Percentiles rank a stretch among this genome's conserved stretches.
These are phyloP conservation scores for Penicillium sp. DNA, from an alignment of 2,329 filamentous ascomycete genomes.

Conservation along the genomic window DNA sequence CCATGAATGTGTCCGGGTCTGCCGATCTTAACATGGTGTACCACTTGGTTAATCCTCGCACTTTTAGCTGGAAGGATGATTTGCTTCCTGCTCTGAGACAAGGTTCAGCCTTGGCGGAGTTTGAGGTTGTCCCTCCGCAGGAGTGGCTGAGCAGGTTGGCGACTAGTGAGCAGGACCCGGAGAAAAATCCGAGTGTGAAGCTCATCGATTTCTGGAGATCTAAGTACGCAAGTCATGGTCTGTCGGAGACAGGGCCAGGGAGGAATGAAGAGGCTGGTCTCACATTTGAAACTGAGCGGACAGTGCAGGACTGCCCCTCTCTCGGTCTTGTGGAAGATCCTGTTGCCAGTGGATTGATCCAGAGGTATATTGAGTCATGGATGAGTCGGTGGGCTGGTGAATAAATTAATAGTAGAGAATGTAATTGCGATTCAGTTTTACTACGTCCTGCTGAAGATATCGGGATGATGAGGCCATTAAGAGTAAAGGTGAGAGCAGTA, in stretches of 20 bases:
- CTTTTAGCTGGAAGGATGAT: constrained; percentile 31
- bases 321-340: constrained; percentile 14
- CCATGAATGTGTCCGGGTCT: constrained; percentile 20
- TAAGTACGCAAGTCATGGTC: constrained; percentile 36
- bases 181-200: constrained; percentile 46
- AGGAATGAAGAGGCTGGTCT: background rate
- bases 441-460: background rate
- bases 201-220: constrained; percentile 46
- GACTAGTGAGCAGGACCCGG: constrained; percentile 42
- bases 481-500: background rate
- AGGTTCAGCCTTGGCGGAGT: constrained; percentile 21
- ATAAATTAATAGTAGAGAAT: background rate
- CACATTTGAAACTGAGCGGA: constrained; percentile 12
- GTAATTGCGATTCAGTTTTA: background rate
- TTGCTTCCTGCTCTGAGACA: constrained; percentile 28
- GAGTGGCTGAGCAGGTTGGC: constrained; percentile 32
- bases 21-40: constrained; percentile 33
- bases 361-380: constrained; percentile 16
- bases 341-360: constrained; percentile 11
- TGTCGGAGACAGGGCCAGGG: background rate
- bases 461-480: too few species aligned
- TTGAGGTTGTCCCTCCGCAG: constrained; percentile 26
- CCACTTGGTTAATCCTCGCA: constrained; percentile 46
- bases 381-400: constrained; percentile 14
- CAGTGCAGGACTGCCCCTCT: constrained; percentile 13